Evolutionary conservation across 257 asterid species (phyloP), one percentile per base, ranked within the genome.

Genomic region (Ajuga chamaepitys): DNA sequence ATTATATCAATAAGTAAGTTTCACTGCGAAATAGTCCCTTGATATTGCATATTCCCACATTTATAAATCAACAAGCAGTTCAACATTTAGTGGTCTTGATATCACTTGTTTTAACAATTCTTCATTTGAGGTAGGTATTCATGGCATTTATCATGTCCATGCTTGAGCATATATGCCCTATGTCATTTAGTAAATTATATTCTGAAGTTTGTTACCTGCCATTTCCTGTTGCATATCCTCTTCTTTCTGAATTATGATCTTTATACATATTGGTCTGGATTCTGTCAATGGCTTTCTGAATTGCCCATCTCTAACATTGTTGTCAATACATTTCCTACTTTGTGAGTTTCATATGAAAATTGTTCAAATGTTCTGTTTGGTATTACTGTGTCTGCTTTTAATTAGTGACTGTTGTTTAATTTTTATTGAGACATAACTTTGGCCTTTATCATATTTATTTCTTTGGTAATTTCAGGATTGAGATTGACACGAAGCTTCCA

Each of bases 401-500:
- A 11, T n/a, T 14, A 62, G 16, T 51, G 34, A 9, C 12, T 51
- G 48, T 22, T 26, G 34, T 58, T 60, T 35, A 4, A 6, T 21
- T 35, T 45, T 48, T 45, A 56, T 13, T 0, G 25, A 38, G 35
- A 38, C 64, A 11, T 6, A 48, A 26, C 45, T 41, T 18, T 51
- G 37, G 26, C 47, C 63, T 24, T 54, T 13, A 26, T 55, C 35
- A 11, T 56, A 1, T 26, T 30, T 34, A 18, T 20, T 63, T 18
- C 35, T 64, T 62, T 42, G 57, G 54, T 64, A 17, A 51, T 37
- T 62, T 7, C 89, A 94, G 98, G 78, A 78, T 94, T 60, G 98
- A 90, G 80, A 90, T 94, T 13, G 88, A 94, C 78, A 88, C 98
- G 9, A 90, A 86, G 81, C 95, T 94, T 64, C 99, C 98, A 2